Evolutionary conservation across 352 stramenopile genomes (phyloP).

Genomic region (Globisporangium echinulatum): DNA sequence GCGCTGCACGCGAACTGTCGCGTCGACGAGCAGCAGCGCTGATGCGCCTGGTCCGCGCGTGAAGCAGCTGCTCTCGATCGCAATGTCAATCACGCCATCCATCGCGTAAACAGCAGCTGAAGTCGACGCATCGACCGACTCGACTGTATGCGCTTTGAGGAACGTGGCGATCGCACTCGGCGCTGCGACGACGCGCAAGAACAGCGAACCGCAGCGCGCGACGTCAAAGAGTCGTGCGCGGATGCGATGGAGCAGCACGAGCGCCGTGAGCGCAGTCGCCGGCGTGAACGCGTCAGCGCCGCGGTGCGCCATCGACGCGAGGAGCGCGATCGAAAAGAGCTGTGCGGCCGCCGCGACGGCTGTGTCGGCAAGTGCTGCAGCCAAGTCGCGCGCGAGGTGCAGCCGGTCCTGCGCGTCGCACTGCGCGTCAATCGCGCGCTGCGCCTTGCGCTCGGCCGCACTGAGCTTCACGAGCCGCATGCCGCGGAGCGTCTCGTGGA

Average conservation of each 20-base stretch:
- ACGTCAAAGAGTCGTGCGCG: conserved; percentile 25
- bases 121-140: no score
- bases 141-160: conserved; percentile 12
- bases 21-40: conserved; percentile 4
- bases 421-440: conserved; percentile 38
- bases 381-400: background rate
- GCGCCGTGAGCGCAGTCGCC: conserved; percentile 24
- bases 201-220: conserved; percentile 2
- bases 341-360: conserved; percentile 18
- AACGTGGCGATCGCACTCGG: no score
- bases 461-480: conserved; percentile 84
- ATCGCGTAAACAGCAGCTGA: background rate
- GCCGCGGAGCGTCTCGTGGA: conserved; percentile 37
- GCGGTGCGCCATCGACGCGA: conserved; percentile 29
- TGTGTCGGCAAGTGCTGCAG: background rate
- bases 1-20: conserved; percentile 3
- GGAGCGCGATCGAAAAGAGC: conserved; percentile 30
- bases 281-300: conserved; percentile 19
- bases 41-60: background rate
- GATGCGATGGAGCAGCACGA: conserved; percentile 28
- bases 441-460: conserved; percentile 69
- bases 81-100: background rate
- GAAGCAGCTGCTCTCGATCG: conserved; percentile 2
- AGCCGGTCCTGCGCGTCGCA: conserved; percentile 15
- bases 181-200: background rate